A percentile compares a stretch with the other conserved stretches of the same genome.
Conservation (phyloP, 2,329 filamentous ascomycete species). For the Paracoccidioides brasiliensis region DNA sequence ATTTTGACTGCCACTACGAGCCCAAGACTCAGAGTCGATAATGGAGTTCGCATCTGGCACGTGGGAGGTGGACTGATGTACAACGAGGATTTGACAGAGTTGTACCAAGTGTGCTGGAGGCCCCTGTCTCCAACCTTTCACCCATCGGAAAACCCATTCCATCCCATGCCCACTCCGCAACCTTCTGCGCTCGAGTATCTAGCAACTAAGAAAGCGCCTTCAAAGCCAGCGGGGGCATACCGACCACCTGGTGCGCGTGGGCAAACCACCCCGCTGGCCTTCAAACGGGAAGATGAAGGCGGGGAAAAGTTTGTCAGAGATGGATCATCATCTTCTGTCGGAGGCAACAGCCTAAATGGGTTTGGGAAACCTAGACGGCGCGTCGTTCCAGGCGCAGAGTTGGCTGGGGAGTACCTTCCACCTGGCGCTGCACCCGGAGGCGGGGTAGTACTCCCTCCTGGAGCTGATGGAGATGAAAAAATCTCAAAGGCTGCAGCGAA, state of each 20-base stretch:
- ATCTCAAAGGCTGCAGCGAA: constrained; percentile 76
- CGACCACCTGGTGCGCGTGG: constrained; percentile 88
- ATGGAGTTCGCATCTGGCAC: constrained; percentile 92
- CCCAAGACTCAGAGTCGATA: constrained; percentile 88
- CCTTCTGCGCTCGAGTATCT: constrained; percentile 70
- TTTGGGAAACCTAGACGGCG: constrained; percentile 64
- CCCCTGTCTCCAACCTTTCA: constrained; percentile 54
- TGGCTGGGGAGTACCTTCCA: constrained; percentile 48
- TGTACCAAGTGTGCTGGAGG: constrained; percentile 84
- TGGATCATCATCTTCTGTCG: constrained; percentile 46
- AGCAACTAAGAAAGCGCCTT: constrained; percentile 79
- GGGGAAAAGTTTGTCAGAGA: constrained; percentile 79
- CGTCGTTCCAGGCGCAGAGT: constrained; percentile 76
- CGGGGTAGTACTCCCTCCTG: constrained; percentile 51
- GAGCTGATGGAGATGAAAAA: constrained; percentile 54
- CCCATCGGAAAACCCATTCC: constrained; percentile 56
- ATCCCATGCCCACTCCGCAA: constrained; percentile 63
- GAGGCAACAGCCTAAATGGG: constrained; percentile 51
- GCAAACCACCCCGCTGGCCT: constrained; percentile 75
- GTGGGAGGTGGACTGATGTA: constrained; percentile 82
- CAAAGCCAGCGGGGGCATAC: constrained; percentile 94
- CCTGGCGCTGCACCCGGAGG: constrained; percentile 58
- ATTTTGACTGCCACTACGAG: constrained; percentile 97
- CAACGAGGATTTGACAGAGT: constrained; percentile 83
- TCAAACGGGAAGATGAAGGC: constrained; percentile 95